A percentile compares a stretch with the other conserved stretches of the same genome.
phyloP scores from a whole-genome alignment of 2,329 filamentous ascomycete species.

The Trichoderma polysporum region DNA sequence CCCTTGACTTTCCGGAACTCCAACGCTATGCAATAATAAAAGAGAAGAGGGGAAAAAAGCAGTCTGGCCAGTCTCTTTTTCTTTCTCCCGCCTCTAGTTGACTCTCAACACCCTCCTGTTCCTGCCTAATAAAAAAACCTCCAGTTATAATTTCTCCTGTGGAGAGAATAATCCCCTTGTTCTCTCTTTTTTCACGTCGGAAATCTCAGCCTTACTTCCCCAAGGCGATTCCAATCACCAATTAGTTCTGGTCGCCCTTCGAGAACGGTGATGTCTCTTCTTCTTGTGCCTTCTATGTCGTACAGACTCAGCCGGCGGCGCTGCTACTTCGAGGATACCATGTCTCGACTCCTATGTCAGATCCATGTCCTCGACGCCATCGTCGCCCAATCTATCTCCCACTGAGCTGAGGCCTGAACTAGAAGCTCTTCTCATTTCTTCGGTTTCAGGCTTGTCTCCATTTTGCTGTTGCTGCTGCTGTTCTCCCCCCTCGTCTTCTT shows the following conservation, averaged over 20 bases:
- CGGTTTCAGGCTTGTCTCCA: conserved; percentile 18
- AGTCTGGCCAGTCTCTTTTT: not conserved
- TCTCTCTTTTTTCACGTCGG: not conserved
- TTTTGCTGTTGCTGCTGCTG: conserved; percentile 18
- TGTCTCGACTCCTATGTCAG: conserved; percentile 33
- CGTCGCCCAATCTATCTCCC: conserved; percentile 46
- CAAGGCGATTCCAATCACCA: not conserved
- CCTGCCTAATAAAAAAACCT: not conserved
- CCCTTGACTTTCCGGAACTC: conserved; percentile 33
- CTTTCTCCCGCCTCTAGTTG: not conserved
- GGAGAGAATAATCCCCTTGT: not conserved
- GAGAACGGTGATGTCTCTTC: not conserved
- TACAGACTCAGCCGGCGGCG: not conserved
- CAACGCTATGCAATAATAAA: conserved; percentile 43
- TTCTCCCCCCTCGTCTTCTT: not conserved
- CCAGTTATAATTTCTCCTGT: not conserved
- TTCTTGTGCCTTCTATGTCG: not conserved
- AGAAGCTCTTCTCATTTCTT: conserved; percentile 46
- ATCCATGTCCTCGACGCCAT: conserved; percentile 48
- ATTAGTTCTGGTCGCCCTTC: not conserved
- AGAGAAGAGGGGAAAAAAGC: not conserved
- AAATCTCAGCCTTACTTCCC: not conserved
- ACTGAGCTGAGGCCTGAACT: conserved; percentile 60
- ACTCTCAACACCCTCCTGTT: not conserved
- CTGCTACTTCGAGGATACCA: not conserved